Evolutionary conservation across 768 basidiomycete genomes (phyloP), one percentile per base, ranked within the genome.

Genomic region (Paxillus ammoniavirescens): DNA sequence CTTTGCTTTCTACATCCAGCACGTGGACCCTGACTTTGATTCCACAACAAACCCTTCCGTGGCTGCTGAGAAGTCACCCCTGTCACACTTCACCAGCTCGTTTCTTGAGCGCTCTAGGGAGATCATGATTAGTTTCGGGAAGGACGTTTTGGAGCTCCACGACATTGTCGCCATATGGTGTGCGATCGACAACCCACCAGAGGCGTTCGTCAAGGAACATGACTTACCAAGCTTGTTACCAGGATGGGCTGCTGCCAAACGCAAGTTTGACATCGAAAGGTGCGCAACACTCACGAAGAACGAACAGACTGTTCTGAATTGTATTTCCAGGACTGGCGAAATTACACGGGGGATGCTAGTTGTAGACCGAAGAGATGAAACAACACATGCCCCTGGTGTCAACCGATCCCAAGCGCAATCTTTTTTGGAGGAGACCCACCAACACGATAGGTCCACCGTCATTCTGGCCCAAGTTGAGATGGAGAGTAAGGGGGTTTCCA

Each of bases 161-260:
- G 94, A 98, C 61, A 88, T 93, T 42, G 84, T 86, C 10, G 89
- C 91, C 2, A 80, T 96, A 14, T 96, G 92, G 91, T 93, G 86
- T 67, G 89, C 91, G 2, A 82, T 91, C 14, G 77, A 79, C 52
- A 84, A 87, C 54, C 86, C 87, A 15, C 85, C 82, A 7, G 69
- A 72, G 41, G 23, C n/a, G 4, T 56, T 61, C 17, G 73, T 69
- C 35, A 51, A 61, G 44, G 62, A 52, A 50, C 42, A 61, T 47
- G 54, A 53, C 13, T 43, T 62, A 49, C 69, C 59, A 43, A 55
- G 30, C 50, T 75, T 66, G 65, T 73, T 53, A 38, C 62, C 64
- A 3, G 84, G 85, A 15, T 96, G 93, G 91, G 64, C 66, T 48
- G 73, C 75, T 14, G 61, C 63, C 28, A 72, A 64, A 54, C 74